These are phyloP conservation scores for Polyporus tsugae DNA, from an alignment of 1,284 basidiomycete genomes.

Conservation along the genomic window DNA sequence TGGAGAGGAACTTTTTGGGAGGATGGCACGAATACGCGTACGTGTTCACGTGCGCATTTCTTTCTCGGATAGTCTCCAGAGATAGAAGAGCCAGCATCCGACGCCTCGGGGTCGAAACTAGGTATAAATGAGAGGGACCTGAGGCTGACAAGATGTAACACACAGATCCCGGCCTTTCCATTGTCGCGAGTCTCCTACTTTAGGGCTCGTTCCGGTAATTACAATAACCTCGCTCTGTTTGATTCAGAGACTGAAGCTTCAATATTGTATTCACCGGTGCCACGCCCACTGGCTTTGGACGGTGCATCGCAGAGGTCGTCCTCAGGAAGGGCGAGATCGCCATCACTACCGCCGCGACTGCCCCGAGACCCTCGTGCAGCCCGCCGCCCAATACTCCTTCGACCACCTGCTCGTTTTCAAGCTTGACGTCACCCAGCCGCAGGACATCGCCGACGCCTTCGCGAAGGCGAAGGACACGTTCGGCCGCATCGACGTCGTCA, in stretches of 20 bases:
- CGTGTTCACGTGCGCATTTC: too few relatives aligned
- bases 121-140: too few relatives aligned
- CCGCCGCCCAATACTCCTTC: constrained; percentile 30
- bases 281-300: constrained; percentile 41
- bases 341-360: constrained; percentile 43
- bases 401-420: constrained; percentile 45
- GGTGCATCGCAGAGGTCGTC: constrained; percentile 34
- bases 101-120: too few relatives aligned
- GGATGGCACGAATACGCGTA: too few relatives aligned
- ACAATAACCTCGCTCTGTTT: too few relatives aligned
- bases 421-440: constrained; percentile 48
- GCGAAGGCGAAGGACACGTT: constrained; percentile 42
- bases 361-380: constrained; percentile 35
- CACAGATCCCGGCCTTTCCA: not conserved
- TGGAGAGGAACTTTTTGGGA: too few relatives aligned
- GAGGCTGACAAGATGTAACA: too few relatives aligned
- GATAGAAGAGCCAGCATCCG: too few relatives aligned
- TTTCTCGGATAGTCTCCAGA: too few relatives aligned
- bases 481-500: constrained; percentile 52
- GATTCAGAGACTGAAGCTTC: not conserved
- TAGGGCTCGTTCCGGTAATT: constrained; percentile 8
- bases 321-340: constrained; percentile 42
- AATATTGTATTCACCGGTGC: constrained; percentile 5
- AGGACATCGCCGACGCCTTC: constrained; percentile 45
- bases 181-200: not conserved